phyloP scores from a whole-genome alignment of 2,329 filamentous ascomycete genomes.

The Xenoacremonium recifei region DNA sequence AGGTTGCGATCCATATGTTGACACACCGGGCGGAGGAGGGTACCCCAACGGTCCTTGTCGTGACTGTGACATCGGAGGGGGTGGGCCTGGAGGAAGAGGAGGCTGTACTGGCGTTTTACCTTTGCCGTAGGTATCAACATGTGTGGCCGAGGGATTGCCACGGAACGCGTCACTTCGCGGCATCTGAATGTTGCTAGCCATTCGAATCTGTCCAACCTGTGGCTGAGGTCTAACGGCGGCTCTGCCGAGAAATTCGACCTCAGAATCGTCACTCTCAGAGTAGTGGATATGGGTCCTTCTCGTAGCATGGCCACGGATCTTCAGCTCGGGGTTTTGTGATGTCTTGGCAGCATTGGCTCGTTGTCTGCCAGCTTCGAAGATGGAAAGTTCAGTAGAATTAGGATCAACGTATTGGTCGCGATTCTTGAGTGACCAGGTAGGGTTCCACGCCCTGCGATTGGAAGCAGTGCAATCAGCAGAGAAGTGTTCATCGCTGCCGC shows the following conservation, averaged over 20 bases:
- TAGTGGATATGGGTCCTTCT: slow-evolving; percentile 41
- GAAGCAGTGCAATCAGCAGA: slow-evolving; percentile 50
- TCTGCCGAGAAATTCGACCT: slow-evolving; percentile 41
- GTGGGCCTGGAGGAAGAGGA: slow-evolving; percentile 39
- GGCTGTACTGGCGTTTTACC: slow-evolving; percentile 27
- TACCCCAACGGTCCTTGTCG: slow-evolving; percentile 18
- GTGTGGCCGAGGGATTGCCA: slow-evolving; percentile 12
- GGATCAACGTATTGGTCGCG: slow-evolving; percentile 49
- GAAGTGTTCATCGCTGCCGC: slow-evolving; percentile 55
- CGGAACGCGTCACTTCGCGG: slow-evolving; percentile 20
- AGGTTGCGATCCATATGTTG: slow-evolving; percentile 12
- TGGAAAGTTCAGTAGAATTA: slow-evolving; percentile 36
- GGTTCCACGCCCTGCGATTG: slow-evolving; percentile 25
- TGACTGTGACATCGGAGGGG: slow-evolving; percentile 28
- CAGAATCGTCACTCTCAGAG: slow-evolving; percentile 48
- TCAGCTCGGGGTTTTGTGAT: slow-evolving; percentile 27
- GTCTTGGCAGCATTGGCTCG: slow-evolving; percentile 15
- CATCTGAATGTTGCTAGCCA: slow-evolving; percentile 41
- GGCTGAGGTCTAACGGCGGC: slow-evolving; percentile 30
- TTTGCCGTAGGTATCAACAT: slow-evolving; percentile 12
- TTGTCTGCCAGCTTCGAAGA: slow-evolving; percentile 32
- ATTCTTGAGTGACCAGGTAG: slow-evolving; percentile 54
- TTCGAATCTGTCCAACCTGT: slow-evolving; percentile 34
- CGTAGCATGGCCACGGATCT: slow-evolving; percentile 32
- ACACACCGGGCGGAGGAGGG: slow-evolving; percentile 22